Evolutionary conservation across 257 asterid species (phyloP).

Genomic region (Solanum boliviense): DNA sequence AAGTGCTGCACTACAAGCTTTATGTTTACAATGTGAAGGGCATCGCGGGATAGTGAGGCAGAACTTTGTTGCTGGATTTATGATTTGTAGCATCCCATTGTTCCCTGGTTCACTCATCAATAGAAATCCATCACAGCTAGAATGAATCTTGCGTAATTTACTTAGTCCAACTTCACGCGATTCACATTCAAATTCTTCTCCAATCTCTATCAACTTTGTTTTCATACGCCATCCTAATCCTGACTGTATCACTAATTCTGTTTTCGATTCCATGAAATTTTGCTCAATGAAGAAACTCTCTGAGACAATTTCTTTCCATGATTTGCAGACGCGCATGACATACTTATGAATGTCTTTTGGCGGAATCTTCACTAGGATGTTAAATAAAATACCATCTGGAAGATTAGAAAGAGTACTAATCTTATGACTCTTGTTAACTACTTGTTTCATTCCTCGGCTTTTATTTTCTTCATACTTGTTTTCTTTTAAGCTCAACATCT

Average conservation of each 20-base stretch:
- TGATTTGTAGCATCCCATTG: background rate
- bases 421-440: background rate
- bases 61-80: background rate
- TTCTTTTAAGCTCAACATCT: background rate
- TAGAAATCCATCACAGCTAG: conserved; percentile 12
- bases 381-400: background rate
- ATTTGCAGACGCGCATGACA: background rate
- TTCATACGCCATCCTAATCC: background rate
- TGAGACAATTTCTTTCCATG: conserved; percentile 1
- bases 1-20: conserved; percentile 5
- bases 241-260: background rate
- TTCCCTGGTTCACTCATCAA: background rate
- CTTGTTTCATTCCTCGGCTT: background rate
- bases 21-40: background rate
- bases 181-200: background rate
- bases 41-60: background rate
- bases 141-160: background rate
- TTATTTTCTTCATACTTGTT: background rate
- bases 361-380: conserved; percentile 9
- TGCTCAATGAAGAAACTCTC: background rate
- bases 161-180: background rate
- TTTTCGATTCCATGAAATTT: background rate
- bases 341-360: background rate
- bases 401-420: background rate
- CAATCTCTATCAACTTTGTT: background rate